Evolutionary conservation across 768 basidiomycete genomes (phyloP).

Genomic region (Serpula lacrymans): DNA sequence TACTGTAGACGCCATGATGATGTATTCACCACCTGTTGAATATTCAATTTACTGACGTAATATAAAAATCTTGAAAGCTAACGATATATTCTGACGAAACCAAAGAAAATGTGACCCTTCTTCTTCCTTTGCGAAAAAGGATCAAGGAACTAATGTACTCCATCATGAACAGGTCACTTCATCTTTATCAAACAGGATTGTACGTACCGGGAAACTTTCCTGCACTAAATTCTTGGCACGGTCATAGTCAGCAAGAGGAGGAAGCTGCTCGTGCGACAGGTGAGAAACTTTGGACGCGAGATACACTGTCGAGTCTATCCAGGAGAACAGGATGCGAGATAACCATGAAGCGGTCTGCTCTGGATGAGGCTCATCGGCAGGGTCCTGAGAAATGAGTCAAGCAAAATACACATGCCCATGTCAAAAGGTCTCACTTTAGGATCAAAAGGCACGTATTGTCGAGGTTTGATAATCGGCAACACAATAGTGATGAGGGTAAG

Average conservation of each 20-base stretch:
- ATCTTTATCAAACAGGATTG: neutral
- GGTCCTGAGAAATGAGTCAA: conserved; percentile 18
- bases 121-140: conserved; percentile 12
- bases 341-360: conserved; percentile 40
- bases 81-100: conserved; percentile 12
- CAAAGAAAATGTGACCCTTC: conserved; percentile 12
- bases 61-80: neutral
- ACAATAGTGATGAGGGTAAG: conserved; percentile 42
- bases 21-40: conserved; percentile 5
- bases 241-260: conserved; percentile 49
- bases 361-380: conserved; percentile 26
- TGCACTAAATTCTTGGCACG: conserved; percentile 29
- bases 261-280: conserved; percentile 39
- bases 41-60: neutral
- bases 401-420: neutral
- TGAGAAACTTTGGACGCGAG: conserved; percentile 42
- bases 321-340: conserved; percentile 41
- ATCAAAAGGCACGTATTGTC: conserved; percentile 57
- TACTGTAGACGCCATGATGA: conserved; percentile 5
- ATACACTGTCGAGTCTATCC: conserved; percentile 50
- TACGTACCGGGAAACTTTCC: conserved; percentile 30
- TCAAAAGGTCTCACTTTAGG: too few species aligned
- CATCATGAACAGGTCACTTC: too few species aligned
- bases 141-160: conserved; percentile 31
- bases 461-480: conserved; percentile 54